Evolutionary conservation across 306 rosid genomes (phyloP), one percentile per base, ranked within the genome.

Genomic region (Mimosa bimucronata): DNA sequence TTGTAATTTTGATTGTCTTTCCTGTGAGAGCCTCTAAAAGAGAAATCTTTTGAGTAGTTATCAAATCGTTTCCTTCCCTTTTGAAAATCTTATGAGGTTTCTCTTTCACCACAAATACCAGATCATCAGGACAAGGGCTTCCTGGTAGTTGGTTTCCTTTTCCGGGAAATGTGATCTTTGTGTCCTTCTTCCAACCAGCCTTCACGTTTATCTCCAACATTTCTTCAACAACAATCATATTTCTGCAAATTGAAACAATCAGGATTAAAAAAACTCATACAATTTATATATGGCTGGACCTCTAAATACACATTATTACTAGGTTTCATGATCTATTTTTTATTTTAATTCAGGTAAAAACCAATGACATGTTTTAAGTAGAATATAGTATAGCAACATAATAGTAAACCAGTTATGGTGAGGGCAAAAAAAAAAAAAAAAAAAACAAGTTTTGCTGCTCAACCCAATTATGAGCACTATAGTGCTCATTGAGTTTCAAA

Each of bases 121-220:
- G 83, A 85, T 92, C 98, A 21, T 84, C 83, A 8, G 90, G 85
- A 78, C 79, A 31, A 29, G 77, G 4, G 15, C 2, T 3, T 12
- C 97, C 94, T 10, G 82, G 86, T 61, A 76, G 88, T 81, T 90
- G 89, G 78, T 89, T 89, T 11, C 26, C 97, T 95, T 75, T 87
- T 90, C 70, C 86, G 89, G 89, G 92, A 74, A 92, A 92, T 5
- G 88, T 90, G 69, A 91, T 80, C 79, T 88, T 90, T 14, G 95
- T 91, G 40, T 91, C 97, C 82, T 90, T 91, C 81, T 85, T 94
- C 97, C 97, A 94, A 60, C 96, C 97, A 31, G 97, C 95, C 78
- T 89, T 46, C 61, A 94, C 83, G 21, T 85, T 85, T 52, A 90
- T 89, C 86, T 81, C 87, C 76, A 91, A 62, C 53, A 73, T 76